Evolutionary conservation across 495 filamentous ascomycete genomes (phyloP).

Genomic region (Pseudotulostoma volvatum): DNA sequence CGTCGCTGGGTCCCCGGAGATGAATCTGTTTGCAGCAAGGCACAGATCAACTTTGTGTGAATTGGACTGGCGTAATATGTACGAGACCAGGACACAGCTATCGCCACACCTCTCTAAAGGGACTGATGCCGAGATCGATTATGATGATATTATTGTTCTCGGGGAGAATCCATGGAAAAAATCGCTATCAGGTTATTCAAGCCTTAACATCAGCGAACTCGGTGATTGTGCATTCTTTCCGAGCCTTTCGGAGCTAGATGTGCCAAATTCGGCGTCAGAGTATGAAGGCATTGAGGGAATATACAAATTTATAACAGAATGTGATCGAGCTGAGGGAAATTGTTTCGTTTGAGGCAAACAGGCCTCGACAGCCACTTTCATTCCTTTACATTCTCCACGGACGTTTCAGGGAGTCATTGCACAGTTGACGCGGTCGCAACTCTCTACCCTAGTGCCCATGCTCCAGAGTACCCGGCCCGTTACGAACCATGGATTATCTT

Average conservation of each 20-base stretch:
- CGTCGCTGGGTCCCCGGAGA: slow-evolving; percentile 16
- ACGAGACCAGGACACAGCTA: slow-evolving; percentile 16
- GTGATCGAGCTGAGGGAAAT: slow-evolving; percentile 40
- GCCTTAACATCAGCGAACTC: slow-evolving; percentile 36
- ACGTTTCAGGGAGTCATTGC: no score
- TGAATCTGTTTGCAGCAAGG: slow-evolving; percentile 19
- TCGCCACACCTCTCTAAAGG: slow-evolving; percentile 12
- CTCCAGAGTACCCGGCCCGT: no score
- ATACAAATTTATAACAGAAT: slow-evolving; percentile 73
- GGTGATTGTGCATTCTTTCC: slow-evolving; percentile 28
- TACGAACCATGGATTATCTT: no score
- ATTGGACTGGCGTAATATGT: slow-evolving; percentile 42
- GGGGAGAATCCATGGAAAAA: slow-evolving; percentile 33
- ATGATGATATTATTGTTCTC: slow-evolving; percentile 30
- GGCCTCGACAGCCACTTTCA: slow-evolving; percentile 13
- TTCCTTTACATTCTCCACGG: no score
- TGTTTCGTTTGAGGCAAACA: slow-evolving; percentile 5
- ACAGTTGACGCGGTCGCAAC: no score
- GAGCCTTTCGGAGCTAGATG: slow-evolving; percentile 7
- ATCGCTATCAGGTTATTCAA: slow-evolving; percentile 35
- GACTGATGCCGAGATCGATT: slow-evolving; percentile 22
- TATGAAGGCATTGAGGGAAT: slow-evolving; percentile 78
- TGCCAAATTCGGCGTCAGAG: slow-evolving; percentile 19
- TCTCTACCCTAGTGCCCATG: no score
- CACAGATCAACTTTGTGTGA: slow-evolving; percentile 14